Conservation (phyloP, 2,329 filamentous ascomycete species). For the Aspergillus quadricinctus region DNA sequence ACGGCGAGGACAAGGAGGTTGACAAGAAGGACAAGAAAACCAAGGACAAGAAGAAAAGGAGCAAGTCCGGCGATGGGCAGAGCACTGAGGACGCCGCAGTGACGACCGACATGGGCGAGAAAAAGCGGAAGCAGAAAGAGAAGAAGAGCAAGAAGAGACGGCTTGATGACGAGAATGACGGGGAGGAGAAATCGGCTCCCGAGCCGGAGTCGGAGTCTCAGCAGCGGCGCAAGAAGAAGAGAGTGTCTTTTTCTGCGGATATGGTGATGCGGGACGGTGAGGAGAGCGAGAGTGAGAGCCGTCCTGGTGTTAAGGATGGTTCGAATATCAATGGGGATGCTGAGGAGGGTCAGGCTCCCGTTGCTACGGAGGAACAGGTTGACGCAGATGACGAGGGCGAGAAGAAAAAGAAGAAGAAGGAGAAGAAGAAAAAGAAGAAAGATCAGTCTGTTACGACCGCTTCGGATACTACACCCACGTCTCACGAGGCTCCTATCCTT, state of each 20-base stretch:
- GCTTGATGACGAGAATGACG: conserved; percentile 15
- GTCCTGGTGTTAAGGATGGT: neutral
- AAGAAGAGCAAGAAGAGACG: conserved; percentile 9
- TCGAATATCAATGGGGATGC: conserved; percentile 40
- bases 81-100: neutral
- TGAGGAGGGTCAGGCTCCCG: conserved; percentile 3
- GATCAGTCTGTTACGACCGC: conserved; percentile 5
- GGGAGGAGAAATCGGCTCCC: conserved; percentile 6
- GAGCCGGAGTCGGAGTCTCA: neutral
- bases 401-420: conserved; percentile 29
- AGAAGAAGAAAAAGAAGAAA: conserved; percentile 23
- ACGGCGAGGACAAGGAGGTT: conserved; percentile 13
- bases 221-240: conserved; percentile 44
- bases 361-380: conserved; percentile 18
- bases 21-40: neutral
- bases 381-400: conserved; percentile 24
- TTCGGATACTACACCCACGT: conserved; percentile 10
- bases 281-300: neutral
- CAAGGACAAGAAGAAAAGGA: conserved; percentile 1
- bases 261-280: conserved; percentile 52
- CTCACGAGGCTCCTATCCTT: conserved; percentile 54
- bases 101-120: neutral
- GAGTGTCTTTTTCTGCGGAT: conserved; percentile 61
- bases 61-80: neutral
- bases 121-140: conserved; percentile 1